phyloP scores from a whole-genome alignment of 495 filamentous ascomycete genomes.

The Penicillium daleae region DNA sequence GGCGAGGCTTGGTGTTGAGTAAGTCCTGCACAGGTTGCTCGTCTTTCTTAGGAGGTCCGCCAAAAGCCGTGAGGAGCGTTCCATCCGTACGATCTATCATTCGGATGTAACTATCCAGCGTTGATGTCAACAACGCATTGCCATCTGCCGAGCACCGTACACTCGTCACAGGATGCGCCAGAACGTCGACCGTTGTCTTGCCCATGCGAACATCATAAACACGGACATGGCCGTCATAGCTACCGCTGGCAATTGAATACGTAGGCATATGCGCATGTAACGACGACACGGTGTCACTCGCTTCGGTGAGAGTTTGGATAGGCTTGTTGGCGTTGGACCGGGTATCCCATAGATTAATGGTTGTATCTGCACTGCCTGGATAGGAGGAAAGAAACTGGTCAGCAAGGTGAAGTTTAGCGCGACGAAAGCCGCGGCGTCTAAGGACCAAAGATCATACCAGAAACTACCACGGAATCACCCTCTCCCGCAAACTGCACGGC shows the following conservation, averaged over 20 bases:
- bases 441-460: constrained; percentile 40
- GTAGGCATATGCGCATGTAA: constrained; percentile 54
- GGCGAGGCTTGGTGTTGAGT: constrained; percentile 5
- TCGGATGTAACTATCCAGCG: constrained; percentile 74
- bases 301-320: constrained; percentile 78
- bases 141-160: constrained; percentile 70
- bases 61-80: constrained; percentile 72
- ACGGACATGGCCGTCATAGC: constrained; percentile 84
- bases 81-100: constrained; percentile 82
- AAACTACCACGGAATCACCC: constrained; percentile 68
- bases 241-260: constrained; percentile 60
- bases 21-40: constrained; percentile 19
- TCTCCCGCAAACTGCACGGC: constrained; percentile 74
- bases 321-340: constrained; percentile 65
- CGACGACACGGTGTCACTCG: constrained; percentile 72
- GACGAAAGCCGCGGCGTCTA: neutral
- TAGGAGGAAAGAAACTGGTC: neutral
- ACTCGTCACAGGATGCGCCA: constrained; percentile 62
- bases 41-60: constrained; percentile 39
- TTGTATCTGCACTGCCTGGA: constrained; percentile 76
- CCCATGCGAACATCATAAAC: constrained; percentile 90
- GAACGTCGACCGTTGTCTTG: constrained; percentile 69
- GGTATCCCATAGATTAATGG: constrained; percentile 84
- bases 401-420: neutral
- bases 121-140: constrained; percentile 72